Base-by-base conservation (phyloP, 768 basidiomycete species). In the Collybia sp. region DNA sequence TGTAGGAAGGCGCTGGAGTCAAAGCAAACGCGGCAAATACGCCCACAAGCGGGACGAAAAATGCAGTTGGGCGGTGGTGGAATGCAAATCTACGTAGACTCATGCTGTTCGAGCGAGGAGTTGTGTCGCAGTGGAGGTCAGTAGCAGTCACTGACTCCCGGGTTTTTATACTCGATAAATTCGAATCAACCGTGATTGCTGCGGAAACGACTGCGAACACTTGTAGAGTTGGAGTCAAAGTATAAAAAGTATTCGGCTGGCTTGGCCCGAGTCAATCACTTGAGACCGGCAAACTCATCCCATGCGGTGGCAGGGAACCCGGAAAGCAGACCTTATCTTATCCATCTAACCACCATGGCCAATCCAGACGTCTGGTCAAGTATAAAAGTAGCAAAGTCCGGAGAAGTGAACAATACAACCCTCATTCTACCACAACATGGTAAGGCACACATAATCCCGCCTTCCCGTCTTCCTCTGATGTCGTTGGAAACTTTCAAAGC, bases 61-160 rank as follows among this genome's bases (percentile, higher is more conserved):
- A 44, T 6, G 44, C 3, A 54, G 65, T 58, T 12, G 61, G 62
- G 46, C 65, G 46, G 10, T 58, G 47, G 18, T 62, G 54, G 41
- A 70, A 66, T 25, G 59, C 39, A 9, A 59, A 11, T 18, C 49
- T 52, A 33, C 61, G 58, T 5, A 68, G 45, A 42, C 53, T 50
- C 59, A 67, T 66, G 25, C 42, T 25, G 47, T 44, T n/a, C 37
- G 46, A 16, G 44, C 43, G 20, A 50, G 11, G 46, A 50, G 19
- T 4, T 11, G 20, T 33, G 30, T n/a, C 12, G 9, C n/a, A 16
- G 5, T 33, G 32, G 13, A 18, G 34, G 18, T 25, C n/a, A 16
- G 15, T 44, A 19, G 13, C 33, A 33, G 12, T 32, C 31, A n/a
- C 6, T 5, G 18, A 8, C 8, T 33, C 17, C 31, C 32, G 32